Percentiles rank a stretch among this genome's conserved stretches.
Conservation (phyloP, 208 protist species). For the Crithidia acanthocephali region DNA sequence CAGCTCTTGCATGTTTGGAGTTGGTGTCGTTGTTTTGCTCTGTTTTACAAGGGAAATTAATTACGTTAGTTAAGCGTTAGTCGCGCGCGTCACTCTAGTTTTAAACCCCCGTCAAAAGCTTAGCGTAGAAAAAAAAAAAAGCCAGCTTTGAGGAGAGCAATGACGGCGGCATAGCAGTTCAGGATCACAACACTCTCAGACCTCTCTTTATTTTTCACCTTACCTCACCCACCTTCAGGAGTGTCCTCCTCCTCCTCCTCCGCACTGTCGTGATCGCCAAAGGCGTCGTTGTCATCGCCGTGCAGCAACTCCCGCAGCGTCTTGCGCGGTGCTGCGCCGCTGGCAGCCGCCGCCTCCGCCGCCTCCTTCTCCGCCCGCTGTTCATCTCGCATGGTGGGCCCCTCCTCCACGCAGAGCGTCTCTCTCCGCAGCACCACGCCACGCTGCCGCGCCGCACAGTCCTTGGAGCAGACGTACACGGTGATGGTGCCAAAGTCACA, state of each 20-base stretch:
- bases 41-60: too few species aligned
- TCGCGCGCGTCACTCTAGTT: too few species aligned
- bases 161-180: constrained; percentile 4
- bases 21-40: too few species aligned
- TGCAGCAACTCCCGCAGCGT: constrained; percentile 33
- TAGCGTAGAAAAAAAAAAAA: background rate
- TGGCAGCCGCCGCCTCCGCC: constrained; percentile 11
- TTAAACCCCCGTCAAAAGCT: background rate
- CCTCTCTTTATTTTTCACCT: too few species aligned
- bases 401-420: constrained; percentile 67
- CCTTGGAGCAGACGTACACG: constrained; percentile 70
- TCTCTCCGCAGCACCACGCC: constrained; percentile 65
- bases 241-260: constrained; percentile 8
- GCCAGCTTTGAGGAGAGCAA: background rate
- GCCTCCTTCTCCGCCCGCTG: constrained; percentile 24
- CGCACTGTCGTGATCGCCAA: background rate
- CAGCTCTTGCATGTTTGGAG: too few species aligned
- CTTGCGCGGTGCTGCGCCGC: constrained; percentile 8
- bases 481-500: constrained; percentile 84
- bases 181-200: too few species aligned
- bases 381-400: constrained; percentile 40
- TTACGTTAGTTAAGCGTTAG: too few species aligned
- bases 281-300: constrained; percentile 8
- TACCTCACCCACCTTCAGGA: background rate
- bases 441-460: constrained; percentile 45